phyloP scores from a whole-genome alignment of 1,139 yeast genomes.

The Yamadazyma siamensis region DNA sequence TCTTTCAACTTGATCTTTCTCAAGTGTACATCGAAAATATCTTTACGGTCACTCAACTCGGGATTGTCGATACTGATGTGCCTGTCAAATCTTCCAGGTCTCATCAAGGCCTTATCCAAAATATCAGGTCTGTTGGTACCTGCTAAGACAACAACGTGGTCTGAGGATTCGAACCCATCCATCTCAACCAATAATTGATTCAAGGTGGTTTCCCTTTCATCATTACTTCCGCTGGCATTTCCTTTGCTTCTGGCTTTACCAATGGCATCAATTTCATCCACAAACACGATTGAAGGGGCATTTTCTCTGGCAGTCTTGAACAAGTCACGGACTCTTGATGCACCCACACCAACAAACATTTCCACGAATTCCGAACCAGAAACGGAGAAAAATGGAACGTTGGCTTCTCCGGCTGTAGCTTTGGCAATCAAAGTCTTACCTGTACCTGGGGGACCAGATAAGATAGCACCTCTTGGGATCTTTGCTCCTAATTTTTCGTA shows the following conservation, averaged over 20 bases:
- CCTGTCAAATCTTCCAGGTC: conserved; percentile 97
- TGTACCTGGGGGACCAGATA: conserved; percentile 99
- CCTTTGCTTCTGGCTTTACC: conserved; percentile 91
- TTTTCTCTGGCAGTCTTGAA: conserved; percentile 88
- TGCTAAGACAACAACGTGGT: conserved; percentile 94
- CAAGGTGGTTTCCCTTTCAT: conserved; percentile 93
- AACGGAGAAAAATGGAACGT: conserved; percentile 91
- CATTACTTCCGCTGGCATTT: conserved; percentile 83
- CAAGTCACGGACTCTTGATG: conserved; percentile 92
- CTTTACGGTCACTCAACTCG: conserved; percentile 89
- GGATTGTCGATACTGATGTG: conserved; percentile 91
- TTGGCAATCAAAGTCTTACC: conserved; percentile 97
- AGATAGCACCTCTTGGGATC: conserved; percentile 95
- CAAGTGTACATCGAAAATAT: conserved; percentile 83
- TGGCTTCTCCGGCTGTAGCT: conserved; percentile 99
- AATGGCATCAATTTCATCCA: conserved; percentile 97
- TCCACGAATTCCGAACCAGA: conserved; percentile 98
- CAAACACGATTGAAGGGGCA: conserved; percentile 91
- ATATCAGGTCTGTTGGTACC: conserved; percentile 97
- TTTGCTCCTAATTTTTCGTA: conserved; percentile 93
- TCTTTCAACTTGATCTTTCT: conserved; percentile 56
- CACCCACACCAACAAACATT: conserved; percentile 99
- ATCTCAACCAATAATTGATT: conserved; percentile 94
- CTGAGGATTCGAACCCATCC: conserved; percentile 91
- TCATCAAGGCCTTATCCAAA: conserved; percentile 83